Evolutionary conservation across 1,284 basidiomycete species (phyloP).

Genomic region (Cryptococcus deneoformans): DNA sequence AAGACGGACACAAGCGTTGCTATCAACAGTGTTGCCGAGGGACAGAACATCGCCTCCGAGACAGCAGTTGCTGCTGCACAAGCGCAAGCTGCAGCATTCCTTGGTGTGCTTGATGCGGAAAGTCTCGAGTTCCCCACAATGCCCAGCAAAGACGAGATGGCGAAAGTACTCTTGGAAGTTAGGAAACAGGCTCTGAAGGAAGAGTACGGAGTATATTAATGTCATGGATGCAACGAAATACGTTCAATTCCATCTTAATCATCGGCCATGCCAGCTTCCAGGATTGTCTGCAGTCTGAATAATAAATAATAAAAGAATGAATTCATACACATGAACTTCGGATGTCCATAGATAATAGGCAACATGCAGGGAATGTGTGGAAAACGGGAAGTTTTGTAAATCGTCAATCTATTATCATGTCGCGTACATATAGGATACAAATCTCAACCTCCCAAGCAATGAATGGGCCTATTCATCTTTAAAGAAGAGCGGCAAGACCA

Average conservation of each 20-base stretch:
- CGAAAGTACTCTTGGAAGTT: constrained; percentile 67
- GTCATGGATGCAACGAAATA: too few species aligned
- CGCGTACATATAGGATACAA: background rate
- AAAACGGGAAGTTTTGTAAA: background rate
- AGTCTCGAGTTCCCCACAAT: constrained; percentile 71
- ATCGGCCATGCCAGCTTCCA: too few species aligned
- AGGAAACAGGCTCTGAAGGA: constrained; percentile 82
- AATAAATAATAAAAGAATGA: background rate
- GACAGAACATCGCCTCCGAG: constrained; percentile 11
- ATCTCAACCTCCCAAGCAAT: background rate
- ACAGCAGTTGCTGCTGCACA: constrained; percentile 14
- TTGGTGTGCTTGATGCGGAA: constrained; percentile 70
- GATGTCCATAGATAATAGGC: background rate
- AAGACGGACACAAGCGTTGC: background rate
- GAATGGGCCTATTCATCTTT: constrained; percentile 3
- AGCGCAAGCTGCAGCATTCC: constrained; percentile 52
- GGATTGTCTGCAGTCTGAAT: too few species aligned
- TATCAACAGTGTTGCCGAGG: background rate
- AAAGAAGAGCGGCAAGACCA: constrained; percentile 28
- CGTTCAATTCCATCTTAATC: too few species aligned
- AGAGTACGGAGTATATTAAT: constrained; percentile 60
- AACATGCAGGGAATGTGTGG: background rate
- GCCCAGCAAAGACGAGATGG: constrained; percentile 74
- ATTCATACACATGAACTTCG: constrained; percentile 2
- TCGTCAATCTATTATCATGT: background rate